These are phyloP conservation scores for Galerina marginata DNA, from an alignment of 768 basidiomycete genomes.

Conservation along the genomic window DNA sequence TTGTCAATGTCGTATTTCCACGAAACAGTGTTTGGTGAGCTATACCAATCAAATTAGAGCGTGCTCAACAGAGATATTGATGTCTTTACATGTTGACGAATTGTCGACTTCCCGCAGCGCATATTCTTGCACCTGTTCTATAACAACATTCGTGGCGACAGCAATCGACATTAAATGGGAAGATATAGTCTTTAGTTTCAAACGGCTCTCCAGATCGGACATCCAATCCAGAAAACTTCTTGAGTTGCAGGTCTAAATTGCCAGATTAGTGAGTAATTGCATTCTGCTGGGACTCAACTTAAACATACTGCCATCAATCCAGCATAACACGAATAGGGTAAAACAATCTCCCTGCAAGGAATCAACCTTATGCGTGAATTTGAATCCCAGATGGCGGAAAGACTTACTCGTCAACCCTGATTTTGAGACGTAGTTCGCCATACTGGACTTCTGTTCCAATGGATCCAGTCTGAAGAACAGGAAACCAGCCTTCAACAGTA, in stretches of 20 bases:
- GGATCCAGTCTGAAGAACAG: constrained; percentile 61
- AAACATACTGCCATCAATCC: constrained; percentile 60
- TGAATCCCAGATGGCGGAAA: background rate
- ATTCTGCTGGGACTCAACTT: background rate
- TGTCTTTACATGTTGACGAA: constrained; percentile 62
- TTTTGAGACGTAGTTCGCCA: constrained; percentile 77
- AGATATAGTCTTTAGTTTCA: constrained; percentile 69
- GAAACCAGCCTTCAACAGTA: constrained; percentile 84
- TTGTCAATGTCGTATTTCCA: constrained; percentile 72
- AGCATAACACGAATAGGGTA: constrained; percentile 69
- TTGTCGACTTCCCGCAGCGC: constrained; percentile 74
- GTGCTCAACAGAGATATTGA: background rate
- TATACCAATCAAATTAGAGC: constrained; percentile 29
- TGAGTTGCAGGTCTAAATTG: constrained; percentile 53
- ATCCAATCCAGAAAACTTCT: constrained; percentile 80
- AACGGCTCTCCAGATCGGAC: constrained; percentile 66
- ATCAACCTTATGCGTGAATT: constrained; percentile 2
- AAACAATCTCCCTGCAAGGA: constrained; percentile 70
- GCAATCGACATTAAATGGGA: constrained; percentile 71
- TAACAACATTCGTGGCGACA: constrained; percentile 64
- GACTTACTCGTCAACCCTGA: constrained; percentile 77
- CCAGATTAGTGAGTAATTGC: constrained; percentile 1
- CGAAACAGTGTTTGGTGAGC: constrained; percentile 80
- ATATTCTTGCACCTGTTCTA: constrained; percentile 73
- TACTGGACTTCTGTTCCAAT: constrained; percentile 60